Percentiles rank a stretch among this genome's conserved stretches.
Evolutionary conservation across 225 moss, liverwort and hornwort genomes (phyloP).

Genomic region (Lunularia cruciata): DNA sequence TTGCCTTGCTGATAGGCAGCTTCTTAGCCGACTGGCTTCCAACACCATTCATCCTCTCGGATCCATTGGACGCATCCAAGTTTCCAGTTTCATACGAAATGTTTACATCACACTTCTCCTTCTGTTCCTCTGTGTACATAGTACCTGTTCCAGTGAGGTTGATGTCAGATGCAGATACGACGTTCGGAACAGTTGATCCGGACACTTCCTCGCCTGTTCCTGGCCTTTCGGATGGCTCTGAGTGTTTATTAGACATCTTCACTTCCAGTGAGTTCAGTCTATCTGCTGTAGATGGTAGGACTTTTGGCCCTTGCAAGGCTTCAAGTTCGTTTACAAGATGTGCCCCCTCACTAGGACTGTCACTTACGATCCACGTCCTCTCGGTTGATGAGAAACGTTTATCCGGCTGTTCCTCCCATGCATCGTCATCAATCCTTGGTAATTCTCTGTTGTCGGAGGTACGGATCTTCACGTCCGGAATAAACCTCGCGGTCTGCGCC

Average conservation of each 20-base stretch:
- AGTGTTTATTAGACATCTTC: not conserved
- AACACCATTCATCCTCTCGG: slow-evolving; percentile 9
- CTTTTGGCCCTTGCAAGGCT: no score
- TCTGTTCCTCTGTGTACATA: not conserved
- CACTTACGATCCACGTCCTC: not conserved
- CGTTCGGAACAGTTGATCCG: slow-evolving; percentile 8
- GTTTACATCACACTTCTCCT: not conserved
- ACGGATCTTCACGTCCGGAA: not conserved
- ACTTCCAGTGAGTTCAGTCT: not conserved
- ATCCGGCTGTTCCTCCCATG: not conserved
- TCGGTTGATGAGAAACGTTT: not conserved
- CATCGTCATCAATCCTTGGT: not conserved
- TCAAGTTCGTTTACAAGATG: no score
- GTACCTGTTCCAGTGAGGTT: not conserved
- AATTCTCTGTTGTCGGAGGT: not conserved
- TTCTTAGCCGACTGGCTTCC: slow-evolving; percentile 29
- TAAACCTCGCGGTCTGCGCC: not conserved
- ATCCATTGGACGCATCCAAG: not conserved
- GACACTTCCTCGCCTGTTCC: slow-evolving; percentile 22
- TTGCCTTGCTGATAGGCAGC: slow-evolving; percentile 35
- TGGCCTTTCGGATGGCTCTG: slow-evolving; percentile 1
- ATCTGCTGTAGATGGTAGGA: not conserved
- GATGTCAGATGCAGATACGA: slow-evolving; percentile 3
- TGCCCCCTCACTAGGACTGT: slow-evolving; percentile 8
- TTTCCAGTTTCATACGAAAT: not conserved